Evolutionary conservation across 2,329 filamentous ascomycete genomes (phyloP).

Genomic region (Incumbomyces delicatus): DNA sequence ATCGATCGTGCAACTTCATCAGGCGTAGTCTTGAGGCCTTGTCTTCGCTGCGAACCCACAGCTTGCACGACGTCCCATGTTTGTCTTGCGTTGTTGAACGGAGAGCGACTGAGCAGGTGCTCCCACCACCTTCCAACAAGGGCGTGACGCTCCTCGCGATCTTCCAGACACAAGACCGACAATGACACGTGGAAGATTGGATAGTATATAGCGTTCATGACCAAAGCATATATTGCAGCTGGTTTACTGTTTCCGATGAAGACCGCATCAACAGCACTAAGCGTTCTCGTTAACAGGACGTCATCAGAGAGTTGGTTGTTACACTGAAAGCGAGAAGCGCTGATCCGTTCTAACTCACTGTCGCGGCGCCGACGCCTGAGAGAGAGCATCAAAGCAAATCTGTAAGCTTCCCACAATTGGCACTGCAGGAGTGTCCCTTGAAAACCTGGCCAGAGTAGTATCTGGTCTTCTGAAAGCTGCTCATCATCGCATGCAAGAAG

Average conservation of each 20-base stretch:
- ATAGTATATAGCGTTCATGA: not conserved
- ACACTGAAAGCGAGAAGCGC: too few species aligned
- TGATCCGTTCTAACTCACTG: not conserved
- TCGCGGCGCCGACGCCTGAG: not conserved
- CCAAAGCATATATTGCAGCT: not conserved
- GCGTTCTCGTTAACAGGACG: not conserved
- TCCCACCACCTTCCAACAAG: not conserved
- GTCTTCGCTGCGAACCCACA: not conserved
- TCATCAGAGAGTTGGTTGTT: not conserved
- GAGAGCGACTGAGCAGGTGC: not conserved
- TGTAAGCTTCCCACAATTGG: constrained; percentile 1
- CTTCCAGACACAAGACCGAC: not conserved
- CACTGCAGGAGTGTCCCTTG: not conserved
- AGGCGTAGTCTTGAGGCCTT: not conserved
- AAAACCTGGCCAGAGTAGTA: not conserved
- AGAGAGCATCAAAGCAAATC: not conserved
- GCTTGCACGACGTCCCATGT: not conserved
- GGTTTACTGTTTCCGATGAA: not conserved
- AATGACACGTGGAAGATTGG: not conserved
- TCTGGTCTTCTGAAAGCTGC: constrained; percentile 19
- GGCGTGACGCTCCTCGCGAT: not conserved
- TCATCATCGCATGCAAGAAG: constrained; percentile 21
- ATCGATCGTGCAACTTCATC: not conserved
- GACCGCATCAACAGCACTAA: not conserved
- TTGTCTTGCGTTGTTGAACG: not conserved